Evolutionary conservation across 345 rosid genomes (phyloP).

Genomic region (Salix koriyanagi): DNA sequence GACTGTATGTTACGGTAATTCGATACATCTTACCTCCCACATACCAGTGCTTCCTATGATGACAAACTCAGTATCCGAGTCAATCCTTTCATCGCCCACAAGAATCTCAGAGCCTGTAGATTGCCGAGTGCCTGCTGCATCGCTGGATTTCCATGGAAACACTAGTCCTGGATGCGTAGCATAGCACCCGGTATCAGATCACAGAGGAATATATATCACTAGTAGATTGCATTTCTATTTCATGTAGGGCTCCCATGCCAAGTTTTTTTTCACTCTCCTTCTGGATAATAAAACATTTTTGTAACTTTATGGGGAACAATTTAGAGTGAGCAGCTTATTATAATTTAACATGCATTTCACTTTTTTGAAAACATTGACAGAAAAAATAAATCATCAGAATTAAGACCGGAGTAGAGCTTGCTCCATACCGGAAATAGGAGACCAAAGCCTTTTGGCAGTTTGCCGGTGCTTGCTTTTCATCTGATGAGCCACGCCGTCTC

Average conservation of each 20-base stretch:
- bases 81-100: constrained; percentile 38
- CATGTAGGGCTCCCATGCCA: not conserved
- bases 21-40: constrained; percentile 52
- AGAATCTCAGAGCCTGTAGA: constrained; percentile 31
- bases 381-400: not conserved
- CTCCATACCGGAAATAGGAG: constrained; percentile 39
- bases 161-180: constrained; percentile 13
- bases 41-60: constrained; percentile 67
- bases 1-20: not conserved
- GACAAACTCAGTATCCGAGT: constrained; percentile 53
- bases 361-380: too few relatives aligned
- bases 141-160: constrained; percentile 35
- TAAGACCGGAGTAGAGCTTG: not conserved
- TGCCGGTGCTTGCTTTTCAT: constrained; percentile 27
- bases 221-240: not conserved
- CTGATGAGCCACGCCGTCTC: constrained; percentile 62
- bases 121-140: constrained; percentile 19
- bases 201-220: not conserved
- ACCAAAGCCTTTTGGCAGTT: constrained; percentile 41
- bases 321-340: not conserved
- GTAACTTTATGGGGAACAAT: not conserved
- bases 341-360: not conserved
- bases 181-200: not conserved
- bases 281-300: not conserved
- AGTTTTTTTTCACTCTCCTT: too few relatives aligned